A percentile compares a stretch with the other conserved stretches of the same genome.
These are phyloP conservation scores for Rhododendron vialii DNA, from an alignment of 148 eudicot genomes.

Conservation along the genomic window DNA sequence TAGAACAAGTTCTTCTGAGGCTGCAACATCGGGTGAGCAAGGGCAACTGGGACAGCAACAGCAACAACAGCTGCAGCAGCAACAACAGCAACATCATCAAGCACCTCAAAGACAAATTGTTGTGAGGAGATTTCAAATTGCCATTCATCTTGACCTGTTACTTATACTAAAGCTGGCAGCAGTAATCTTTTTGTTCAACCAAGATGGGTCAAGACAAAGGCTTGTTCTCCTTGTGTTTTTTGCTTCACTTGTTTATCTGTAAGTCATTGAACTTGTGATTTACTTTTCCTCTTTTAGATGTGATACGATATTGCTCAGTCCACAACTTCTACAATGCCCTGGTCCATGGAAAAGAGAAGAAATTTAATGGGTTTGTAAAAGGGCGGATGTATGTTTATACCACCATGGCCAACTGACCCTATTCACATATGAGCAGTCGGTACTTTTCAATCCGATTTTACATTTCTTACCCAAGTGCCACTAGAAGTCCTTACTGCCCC, in stretches of 20 bases:
- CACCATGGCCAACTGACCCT: not conserved
- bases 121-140: conserved; percentile 91
- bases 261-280: conserved; percentile 31
- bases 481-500: not conserved
- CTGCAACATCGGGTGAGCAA: conserved; percentile 52
- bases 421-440: not conserved
- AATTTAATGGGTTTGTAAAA: not conserved
- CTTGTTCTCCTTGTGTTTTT: conserved; percentile 87
- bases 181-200: conserved; percentile 88
- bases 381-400: not conserved
- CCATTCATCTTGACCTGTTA: conserved; percentile 79
- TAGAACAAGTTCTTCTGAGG: conserved; percentile 50
- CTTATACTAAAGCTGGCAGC: conserved; percentile 96
- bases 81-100: conserved; percentile 57
- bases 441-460: not conserved
- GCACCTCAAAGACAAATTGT: conserved; percentile 84
- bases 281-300: not conserved
- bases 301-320: not conserved
- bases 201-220: conserved; percentile 96
- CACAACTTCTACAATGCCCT: not conserved
- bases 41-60: conserved; percentile 47
- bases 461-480: not conserved
- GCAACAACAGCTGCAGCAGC: conserved; percentile 42
- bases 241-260: conserved; percentile 80
- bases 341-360: not conserved